phyloP scores from a whole-genome alignment of 1,284 basidiomycete genomes.

The Mrakiaceae sp. region DNA sequence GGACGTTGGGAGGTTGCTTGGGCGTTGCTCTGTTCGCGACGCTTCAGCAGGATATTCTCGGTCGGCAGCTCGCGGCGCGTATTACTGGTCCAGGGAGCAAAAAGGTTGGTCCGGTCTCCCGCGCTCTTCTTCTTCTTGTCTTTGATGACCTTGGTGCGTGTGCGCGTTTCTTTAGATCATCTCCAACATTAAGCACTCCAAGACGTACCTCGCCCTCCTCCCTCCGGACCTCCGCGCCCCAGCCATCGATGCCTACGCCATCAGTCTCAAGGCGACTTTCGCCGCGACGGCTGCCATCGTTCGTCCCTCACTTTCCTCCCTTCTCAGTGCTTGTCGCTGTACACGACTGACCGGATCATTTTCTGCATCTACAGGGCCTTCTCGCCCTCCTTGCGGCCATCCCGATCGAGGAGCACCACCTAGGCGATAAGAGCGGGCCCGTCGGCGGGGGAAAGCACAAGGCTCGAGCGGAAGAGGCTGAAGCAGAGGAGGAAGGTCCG shows the following conservation, averaged over 20 bases:
- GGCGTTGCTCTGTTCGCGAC: constrained; percentile 23
- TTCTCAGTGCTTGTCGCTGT: constrained; percentile 22
- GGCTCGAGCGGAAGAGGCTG: too few species aligned
- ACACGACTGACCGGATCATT: too few species aligned
- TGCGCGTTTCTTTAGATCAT: constrained; percentile 22
- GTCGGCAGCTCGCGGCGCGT: constrained; percentile 3
- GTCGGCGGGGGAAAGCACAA: constrained; percentile 1
- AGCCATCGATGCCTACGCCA: constrained; percentile 30
- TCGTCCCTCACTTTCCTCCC: constrained; percentile 13
- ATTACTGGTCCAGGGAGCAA: constrained; percentile 15
- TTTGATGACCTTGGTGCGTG: neutral
- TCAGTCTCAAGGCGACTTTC: constrained; percentile 22
- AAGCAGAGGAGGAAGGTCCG: too few species aligned
- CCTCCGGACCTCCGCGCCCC: constrained; percentile 19
- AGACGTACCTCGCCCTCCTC: constrained; percentile 28
- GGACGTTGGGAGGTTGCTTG: constrained; percentile 32
- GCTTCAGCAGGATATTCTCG: constrained; percentile 16
- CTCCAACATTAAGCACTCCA: constrained; percentile 31
- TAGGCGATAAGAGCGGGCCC: constrained; percentile 17
- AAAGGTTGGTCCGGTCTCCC: constrained; percentile 16
- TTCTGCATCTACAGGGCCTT: constrained; percentile 5
- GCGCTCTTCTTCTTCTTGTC: neutral
- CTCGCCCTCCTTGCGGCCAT: constrained; percentile 24
- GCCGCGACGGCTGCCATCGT: neutral
- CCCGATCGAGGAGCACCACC: constrained; percentile 24